Conservation (phyloP, 805 yeast species). For the Maudiozyma bulderi region DNA sequence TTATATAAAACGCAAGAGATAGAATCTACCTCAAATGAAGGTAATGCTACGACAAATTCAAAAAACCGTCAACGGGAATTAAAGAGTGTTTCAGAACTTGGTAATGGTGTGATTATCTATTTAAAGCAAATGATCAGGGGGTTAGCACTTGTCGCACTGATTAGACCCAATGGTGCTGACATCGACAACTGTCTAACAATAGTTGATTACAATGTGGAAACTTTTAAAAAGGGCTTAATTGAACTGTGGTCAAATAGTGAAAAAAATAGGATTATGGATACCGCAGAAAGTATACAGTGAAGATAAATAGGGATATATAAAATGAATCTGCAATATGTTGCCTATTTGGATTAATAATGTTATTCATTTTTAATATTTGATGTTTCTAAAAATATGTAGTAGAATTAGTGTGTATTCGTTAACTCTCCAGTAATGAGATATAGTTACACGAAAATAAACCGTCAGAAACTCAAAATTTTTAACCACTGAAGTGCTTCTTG, state of each 20-base stretch:
- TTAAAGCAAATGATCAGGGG: constrained; percentile 90
- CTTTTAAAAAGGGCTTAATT: constrained; percentile 67
- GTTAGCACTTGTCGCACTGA: constrained; percentile 78
- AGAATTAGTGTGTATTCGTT: too few relatives aligned
- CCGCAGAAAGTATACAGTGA: too few relatives aligned
- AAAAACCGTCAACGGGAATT: constrained; percentile 30
- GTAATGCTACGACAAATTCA: not conserved
- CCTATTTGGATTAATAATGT: too few relatives aligned
- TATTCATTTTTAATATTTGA: too few relatives aligned
- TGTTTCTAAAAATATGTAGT: too few relatives aligned
- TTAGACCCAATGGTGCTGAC: constrained; percentile 53
- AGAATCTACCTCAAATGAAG: not conserved
- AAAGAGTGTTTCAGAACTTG: constrained; percentile 63
- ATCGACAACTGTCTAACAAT: constrained; percentile 47
- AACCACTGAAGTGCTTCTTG: too few relatives aligned
- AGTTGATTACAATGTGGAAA: constrained; percentile 80
- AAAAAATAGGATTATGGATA: not conserved
- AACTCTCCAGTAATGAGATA: too few relatives aligned
- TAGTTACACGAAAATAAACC: too few relatives aligned
- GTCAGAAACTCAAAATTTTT: too few relatives aligned
- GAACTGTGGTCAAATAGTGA: constrained; percentile 41
- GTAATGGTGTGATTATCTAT: constrained; percentile 76
- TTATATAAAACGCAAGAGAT: constrained; percentile 36
- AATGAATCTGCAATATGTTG: too few relatives aligned
- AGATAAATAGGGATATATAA: too few relatives aligned